Percentiles rank a stretch among this genome's conserved stretches.
phyloP scores from a whole-genome alignment of 208 protist genomes.

The Leishmania tarentolae region DNA sequence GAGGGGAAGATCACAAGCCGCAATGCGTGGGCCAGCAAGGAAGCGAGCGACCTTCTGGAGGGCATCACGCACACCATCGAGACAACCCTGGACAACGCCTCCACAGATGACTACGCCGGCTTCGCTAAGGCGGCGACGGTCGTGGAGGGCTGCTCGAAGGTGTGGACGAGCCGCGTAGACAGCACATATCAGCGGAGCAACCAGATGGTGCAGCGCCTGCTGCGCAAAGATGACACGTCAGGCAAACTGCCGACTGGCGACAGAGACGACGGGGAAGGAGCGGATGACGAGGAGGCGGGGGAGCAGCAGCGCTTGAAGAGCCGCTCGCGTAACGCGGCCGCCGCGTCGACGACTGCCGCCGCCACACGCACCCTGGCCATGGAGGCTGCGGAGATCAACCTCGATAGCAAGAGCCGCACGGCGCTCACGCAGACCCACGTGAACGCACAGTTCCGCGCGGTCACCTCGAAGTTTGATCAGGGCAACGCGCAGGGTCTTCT shows the following conservation, averaged over 20 bases:
- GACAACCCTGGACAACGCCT: conserved; percentile 65
- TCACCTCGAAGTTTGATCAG: conserved; percentile 92
- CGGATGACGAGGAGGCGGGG: conserved; percentile 13
- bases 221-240: conserved; percentile 73
- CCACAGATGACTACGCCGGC: conserved; percentile 79
- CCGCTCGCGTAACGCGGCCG: conserved; percentile 23
- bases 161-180: conserved; percentile 92
- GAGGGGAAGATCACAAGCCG: conserved; percentile 91
- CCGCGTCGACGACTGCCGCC: conserved; percentile 22
- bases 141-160: conserved; percentile 93
- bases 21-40: conserved; percentile 89
- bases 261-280: conserved; percentile 36
- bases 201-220: conserved; percentile 85
- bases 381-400: conserved; percentile 82
- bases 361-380: conserved; percentile 75
- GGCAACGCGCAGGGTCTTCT: conserved; percentile 88
- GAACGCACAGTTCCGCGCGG: conserved; percentile 87
- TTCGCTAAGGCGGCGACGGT: conserved; percentile 91
- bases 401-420: conserved; percentile 70
- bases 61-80: conserved; percentile 90
- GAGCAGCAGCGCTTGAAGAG: conserved; percentile 22
- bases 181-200: conserved; percentile 88
- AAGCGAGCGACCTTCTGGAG: conserved; percentile 88
- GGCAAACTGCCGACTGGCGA: conserved; percentile 24
- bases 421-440: conserved; percentile 77